Evolutionary conservation across 1,284 basidiomycete species (phyloP), one percentile per base, ranked within the genome.

Genomic region (Fomitopsis schrenkii): DNA sequence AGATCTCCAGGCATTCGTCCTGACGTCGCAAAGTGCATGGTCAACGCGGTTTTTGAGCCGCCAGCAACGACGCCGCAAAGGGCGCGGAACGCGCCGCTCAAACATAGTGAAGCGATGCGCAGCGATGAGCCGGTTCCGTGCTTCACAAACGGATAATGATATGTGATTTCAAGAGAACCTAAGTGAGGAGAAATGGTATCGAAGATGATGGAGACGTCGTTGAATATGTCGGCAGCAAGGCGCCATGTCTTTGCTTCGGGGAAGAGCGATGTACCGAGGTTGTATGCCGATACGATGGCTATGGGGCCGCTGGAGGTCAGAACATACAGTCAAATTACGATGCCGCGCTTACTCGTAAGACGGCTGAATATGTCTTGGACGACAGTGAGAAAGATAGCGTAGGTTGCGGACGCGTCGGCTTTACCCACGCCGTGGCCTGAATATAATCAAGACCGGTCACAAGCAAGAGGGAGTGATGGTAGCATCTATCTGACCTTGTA

Each of bases 191-290:
- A 85, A 7, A 88, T 64, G 1, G 82, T 82, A 62, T 88, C 86
- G 26, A 87, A 72, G 10, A 87, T 74, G 53, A 85, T 79, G 1
- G 85, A 79, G 0, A 75, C 71, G 64, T 90, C 87, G 60, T 88
- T 89, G 62, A 87, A 75, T 17, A 88, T 74, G 64, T 90, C 87
- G 0, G 87, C 88, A n/a, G 88, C 76, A 52, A 88, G 76, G n/a
- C 87, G 82, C 65, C 87, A 90, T 2, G 79, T 85, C 70, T 89
- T 90, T 2, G 86, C 85, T 74, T 90, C 87, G 14, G 87, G 85
- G 41, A 80, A 83, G 3, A 90, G 79, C 0, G 83, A 85, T 0
- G 86, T 83, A 1, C 88, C 87, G 40, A 87, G 74, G 57, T 79
- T 76, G 69, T 87, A 87, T 0, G 83, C 88, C 5, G 78, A 83